A percentile compares a stretch with the other conserved stretches of the same genome.
These are phyloP conservation scores for Fusarium marasasianum DNA, from an alignment of 2,329 filamentous ascomycete genomes.

Conservation along the genomic window DNA sequence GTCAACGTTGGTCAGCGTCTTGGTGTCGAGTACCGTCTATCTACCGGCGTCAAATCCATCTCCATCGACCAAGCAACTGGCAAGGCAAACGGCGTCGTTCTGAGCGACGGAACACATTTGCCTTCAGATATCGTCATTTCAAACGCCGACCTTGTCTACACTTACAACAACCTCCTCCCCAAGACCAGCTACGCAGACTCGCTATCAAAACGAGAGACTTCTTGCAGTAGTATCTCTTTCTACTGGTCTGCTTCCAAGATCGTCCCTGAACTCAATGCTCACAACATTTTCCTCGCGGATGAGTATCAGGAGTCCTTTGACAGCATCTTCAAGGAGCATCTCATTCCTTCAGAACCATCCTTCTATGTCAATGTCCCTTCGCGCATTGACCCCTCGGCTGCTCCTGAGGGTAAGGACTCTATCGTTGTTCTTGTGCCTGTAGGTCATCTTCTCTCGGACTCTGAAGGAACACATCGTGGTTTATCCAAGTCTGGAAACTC, in stretches of 20 bases:
- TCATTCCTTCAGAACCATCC: constrained; percentile 72
- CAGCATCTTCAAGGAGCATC: constrained; percentile 75
- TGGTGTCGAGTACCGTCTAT: constrained; percentile 71
- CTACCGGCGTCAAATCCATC: constrained; percentile 64
- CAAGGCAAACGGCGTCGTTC: constrained; percentile 65
- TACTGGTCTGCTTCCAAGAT: constrained; percentile 74
- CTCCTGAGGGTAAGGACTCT: constrained; percentile 70
- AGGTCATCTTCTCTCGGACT: constrained; percentile 63
- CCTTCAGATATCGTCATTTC: constrained; percentile 73
- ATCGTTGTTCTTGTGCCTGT: constrained; percentile 78
- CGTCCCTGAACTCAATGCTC: constrained; percentile 70
- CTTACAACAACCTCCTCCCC: constrained; percentile 76
- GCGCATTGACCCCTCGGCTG: constrained; percentile 73
- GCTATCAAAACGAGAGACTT: constrained; percentile 62
- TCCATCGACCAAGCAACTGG: constrained; percentile 55
- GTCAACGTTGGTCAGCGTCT: constrained; percentile 69
- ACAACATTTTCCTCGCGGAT: constrained; percentile 82
- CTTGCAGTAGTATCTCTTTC: constrained; percentile 79
- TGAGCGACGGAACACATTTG: constrained; percentile 67
- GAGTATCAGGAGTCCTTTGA: constrained; percentile 79
- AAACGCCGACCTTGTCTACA: constrained; percentile 79
- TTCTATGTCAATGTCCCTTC: constrained; percentile 84
- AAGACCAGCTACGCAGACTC: constrained; percentile 51
- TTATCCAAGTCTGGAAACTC: constrained; percentile 11
- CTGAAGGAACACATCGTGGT: constrained; percentile 22